phyloP scores from a whole-genome alignment of 352 stramenopile genomes.

The Thalassiosira hispida region DNA sequence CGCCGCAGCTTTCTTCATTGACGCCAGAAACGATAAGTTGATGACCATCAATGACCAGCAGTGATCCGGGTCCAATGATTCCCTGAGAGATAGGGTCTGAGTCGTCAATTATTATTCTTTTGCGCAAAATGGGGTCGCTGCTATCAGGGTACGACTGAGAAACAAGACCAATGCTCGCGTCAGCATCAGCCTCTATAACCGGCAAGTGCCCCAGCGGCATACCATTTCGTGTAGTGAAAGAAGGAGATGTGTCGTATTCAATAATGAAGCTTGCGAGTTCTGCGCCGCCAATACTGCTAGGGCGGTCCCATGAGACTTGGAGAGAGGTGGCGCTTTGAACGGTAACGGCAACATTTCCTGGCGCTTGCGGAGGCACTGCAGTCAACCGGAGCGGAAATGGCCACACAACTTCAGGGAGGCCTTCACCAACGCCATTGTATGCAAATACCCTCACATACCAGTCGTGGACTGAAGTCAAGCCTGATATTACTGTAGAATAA shows the following conservation, averaged over 20 bases:
- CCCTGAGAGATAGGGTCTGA: conserved; percentile 38
- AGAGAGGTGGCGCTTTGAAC: conserved; percentile 62
- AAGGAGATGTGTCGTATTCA: conserved; percentile 91
- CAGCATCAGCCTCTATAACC: conserved; percentile 40
- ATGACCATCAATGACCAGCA: conserved; percentile 55
- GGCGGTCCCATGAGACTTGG: conserved; percentile 70
- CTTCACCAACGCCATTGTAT: conserved; percentile 87
- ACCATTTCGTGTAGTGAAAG: conserved; percentile 60
- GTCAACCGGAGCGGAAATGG: conserved; percentile 54
- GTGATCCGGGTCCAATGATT: conserved; percentile 39
- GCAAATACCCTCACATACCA: conserved; percentile 92
- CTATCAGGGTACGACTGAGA: conserved; percentile 50
- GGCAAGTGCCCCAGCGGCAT: conserved; percentile 39
- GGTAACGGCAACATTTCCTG: conserved; percentile 51
- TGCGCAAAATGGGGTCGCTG: conserved; percentile 57
- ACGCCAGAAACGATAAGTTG: conserved; percentile 52
- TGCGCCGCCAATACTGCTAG: conserved; percentile 70
- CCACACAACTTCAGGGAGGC: conserved; percentile 40
- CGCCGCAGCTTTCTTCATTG: conserved; percentile 54
- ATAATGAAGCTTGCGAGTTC: conserved; percentile 80
- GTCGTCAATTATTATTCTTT: conserved; percentile 58
- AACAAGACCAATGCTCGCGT: conserved; percentile 59
- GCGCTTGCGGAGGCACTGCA: conserved; percentile 54
- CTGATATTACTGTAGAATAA: conserved; percentile 83
- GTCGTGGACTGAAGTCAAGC: conserved; percentile 77